Conservation (phyloP, 192 early-diverging fungal species). For the Umbelopsis sp. region DNA sequence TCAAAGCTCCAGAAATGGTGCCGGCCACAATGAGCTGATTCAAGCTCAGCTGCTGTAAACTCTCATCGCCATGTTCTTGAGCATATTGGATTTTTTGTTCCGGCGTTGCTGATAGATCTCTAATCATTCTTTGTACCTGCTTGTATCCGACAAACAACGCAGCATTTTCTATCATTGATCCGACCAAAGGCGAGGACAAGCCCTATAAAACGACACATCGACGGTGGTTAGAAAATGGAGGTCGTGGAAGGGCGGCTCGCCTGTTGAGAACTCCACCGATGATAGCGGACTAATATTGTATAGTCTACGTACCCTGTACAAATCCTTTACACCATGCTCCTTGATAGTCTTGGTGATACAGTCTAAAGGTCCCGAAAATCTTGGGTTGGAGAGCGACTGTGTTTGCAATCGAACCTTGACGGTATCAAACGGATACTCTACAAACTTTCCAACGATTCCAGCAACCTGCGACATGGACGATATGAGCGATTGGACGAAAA, state of each 20-base stretch:
- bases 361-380: slow-evolving; percentile 79
- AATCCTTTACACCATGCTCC: slow-evolving; percentile 79
- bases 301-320: slow-evolving; percentile 76
- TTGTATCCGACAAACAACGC: slow-evolving; percentile 88
- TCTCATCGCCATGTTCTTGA: slow-evolving; percentile 24
- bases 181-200: slow-evolving; percentile 86
- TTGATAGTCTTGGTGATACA: slow-evolving; percentile 77
- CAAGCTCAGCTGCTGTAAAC: slow-evolving; percentile 54
- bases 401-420: slow-evolving; percentile 94
- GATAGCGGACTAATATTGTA: neutral
- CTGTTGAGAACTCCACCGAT: neutral
- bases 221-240: neutral
- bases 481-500: neutral
- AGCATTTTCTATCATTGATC: slow-evolving; percentile 95
- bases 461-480: slow-evolving; percentile 55
- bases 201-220: slow-evolving; percentile 54
- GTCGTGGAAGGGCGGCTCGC: no score
- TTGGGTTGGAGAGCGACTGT: slow-evolving; percentile 62
- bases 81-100: slow-evolving; percentile 23
- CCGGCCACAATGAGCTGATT: slow-evolving; percentile 80
- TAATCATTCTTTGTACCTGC: slow-evolving; percentile 76
- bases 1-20: slow-evolving; percentile 80
- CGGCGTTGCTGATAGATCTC: slow-evolving; percentile 42
- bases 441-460: slow-evolving; percentile 89
- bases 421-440: slow-evolving; percentile 97